Conservation (phyloP, 768 basidiomycete genomes). For the Inosperma sp. region DNA sequence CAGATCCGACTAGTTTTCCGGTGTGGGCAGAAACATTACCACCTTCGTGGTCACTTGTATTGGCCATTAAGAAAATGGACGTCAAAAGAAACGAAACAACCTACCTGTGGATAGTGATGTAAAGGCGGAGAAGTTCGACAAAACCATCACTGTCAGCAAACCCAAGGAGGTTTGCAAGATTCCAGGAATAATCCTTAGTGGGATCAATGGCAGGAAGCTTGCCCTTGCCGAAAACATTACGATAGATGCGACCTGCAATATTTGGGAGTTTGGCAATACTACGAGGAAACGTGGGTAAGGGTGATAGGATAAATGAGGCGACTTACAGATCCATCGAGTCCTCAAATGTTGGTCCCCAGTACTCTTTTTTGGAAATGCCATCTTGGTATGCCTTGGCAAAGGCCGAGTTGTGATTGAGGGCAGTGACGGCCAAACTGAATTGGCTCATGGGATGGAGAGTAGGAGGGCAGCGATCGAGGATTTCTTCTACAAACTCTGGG, state of each 20-base stretch:
- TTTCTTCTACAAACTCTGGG: constrained; percentile 93
- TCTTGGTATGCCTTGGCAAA: constrained; percentile 94
- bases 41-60: constrained; percentile 86
- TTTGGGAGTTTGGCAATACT: constrained; percentile 96
- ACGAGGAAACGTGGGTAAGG: constrained; percentile 9
- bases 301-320: constrained; percentile 3
- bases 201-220: constrained; percentile 84
- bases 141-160: constrained; percentile 85
- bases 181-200: constrained; percentile 83
- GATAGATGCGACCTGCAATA: constrained; percentile 91
- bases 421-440: constrained; percentile 93
- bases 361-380: constrained; percentile 91
- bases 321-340: constrained; percentile 80
- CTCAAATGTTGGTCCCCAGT: constrained; percentile 94
- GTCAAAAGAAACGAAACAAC: constrained; percentile 1
- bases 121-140: constrained; percentile 91
- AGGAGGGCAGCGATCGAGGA: constrained; percentile 88
- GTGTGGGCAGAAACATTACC: constrained; percentile 97
- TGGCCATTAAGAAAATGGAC: neutral
- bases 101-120: constrained; percentile 93
- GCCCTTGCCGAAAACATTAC: constrained; percentile 82
- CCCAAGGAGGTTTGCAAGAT: constrained; percentile 86
- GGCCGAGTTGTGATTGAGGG: constrained; percentile 91
- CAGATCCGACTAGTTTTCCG: constrained; percentile 89
- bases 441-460: constrained; percentile 99